These are phyloP conservation scores for Solanum ossicruentum DNA, from an alignment of 257 asterid species.

Conservation along the genomic window DNA sequence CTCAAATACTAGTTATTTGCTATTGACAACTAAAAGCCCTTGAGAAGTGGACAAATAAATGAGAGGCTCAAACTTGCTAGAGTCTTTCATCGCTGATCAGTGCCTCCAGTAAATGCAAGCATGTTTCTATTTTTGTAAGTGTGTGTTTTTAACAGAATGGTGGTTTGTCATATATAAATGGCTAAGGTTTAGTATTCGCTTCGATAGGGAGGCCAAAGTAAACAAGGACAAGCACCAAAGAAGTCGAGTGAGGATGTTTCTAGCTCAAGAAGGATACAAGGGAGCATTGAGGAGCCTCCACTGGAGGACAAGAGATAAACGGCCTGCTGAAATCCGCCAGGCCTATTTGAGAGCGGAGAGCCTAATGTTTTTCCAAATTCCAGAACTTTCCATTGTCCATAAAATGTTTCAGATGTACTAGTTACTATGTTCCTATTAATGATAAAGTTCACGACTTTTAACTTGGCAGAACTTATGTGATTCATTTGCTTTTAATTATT, in stretches of 20 bases:
- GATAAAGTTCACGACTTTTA: background rate
- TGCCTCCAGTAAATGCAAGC: background rate
- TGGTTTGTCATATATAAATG: background rate
- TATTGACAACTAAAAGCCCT: background rate
- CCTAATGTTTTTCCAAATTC: background rate
- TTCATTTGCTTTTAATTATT: too few species aligned
- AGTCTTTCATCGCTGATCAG: background rate
- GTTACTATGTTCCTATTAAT: background rate
- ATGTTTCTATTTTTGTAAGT: background rate
- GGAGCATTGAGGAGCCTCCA: conserved; percentile 21
- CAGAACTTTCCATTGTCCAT: background rate
- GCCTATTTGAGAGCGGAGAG: background rate
- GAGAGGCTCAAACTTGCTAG: background rate
- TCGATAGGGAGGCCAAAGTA: conserved; percentile 47
- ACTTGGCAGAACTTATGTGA: background rate
- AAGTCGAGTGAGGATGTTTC: conserved; percentile 30
- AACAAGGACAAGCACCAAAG: conserved; percentile 32
- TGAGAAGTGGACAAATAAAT: background rate
- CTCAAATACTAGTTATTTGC: background rate
- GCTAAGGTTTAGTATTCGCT: background rate
- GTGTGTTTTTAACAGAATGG: background rate
- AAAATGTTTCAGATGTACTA: background rate
- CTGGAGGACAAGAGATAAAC: conserved; percentile 7
- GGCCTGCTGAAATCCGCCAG: background rate
- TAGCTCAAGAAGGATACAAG: conserved; percentile 2